Conservation (phyloP, 1,284 basidiomycete genomes). For the Trametes hirsuta region DNA sequence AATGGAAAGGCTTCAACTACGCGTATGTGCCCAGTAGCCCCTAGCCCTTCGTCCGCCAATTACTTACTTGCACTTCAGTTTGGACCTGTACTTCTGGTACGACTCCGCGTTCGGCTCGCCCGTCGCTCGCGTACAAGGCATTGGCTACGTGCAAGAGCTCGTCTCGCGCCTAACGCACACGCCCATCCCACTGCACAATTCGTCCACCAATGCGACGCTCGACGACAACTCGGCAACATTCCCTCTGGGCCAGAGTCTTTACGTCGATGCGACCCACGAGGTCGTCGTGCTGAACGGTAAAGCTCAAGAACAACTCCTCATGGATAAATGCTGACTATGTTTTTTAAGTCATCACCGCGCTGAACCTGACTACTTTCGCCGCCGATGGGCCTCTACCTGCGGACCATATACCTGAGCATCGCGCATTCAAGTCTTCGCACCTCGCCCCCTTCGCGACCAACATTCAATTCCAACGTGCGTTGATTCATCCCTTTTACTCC, state of each 20-base stretch:
- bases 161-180: slow-evolving; percentile 79
- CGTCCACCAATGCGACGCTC: slow-evolving; percentile 81
- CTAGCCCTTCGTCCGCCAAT: background rate
- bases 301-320: background rate
- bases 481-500: background rate
- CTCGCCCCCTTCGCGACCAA: slow-evolving; percentile 81
- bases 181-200: slow-evolving; percentile 69
- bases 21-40: slow-evolving; percentile 47
- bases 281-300: slow-evolving; percentile 80
- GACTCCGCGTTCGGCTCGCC: slow-evolving; percentile 82
- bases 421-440: slow-evolving; percentile 65
- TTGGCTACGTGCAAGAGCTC: slow-evolving; percentile 85
- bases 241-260: slow-evolving; percentile 80
- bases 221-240: slow-evolving; percentile 72
- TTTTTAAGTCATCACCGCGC: slow-evolving; percentile 63
- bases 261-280: slow-evolving; percentile 87
- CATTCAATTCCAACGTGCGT: slow-evolving; percentile 73
- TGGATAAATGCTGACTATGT: too few relatives aligned
- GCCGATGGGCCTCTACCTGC: slow-evolving; percentile 69
- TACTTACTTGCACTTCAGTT: slow-evolving; percentile 21
- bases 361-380: slow-evolving; percentile 76
- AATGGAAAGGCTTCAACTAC: slow-evolving; percentile 91
- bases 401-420: slow-evolving; percentile 66
- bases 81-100: slow-evolving; percentile 52
- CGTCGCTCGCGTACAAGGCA: slow-evolving; percentile 76